These are phyloP conservation scores for Fraxinus latifolia DNA, from an alignment of 305 asterid genomes.

Conservation along the genomic window DNA sequence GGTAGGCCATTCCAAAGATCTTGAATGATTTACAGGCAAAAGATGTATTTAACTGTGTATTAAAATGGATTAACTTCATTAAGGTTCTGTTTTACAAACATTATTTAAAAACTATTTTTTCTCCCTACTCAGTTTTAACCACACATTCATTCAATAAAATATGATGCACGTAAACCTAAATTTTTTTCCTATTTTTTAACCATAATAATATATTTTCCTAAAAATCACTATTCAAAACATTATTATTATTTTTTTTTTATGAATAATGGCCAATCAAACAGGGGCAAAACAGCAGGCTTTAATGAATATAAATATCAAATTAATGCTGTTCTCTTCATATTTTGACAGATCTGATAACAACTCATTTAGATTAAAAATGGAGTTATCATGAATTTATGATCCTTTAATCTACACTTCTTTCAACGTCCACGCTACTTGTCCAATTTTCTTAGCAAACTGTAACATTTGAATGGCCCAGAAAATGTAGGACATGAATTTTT, in stretches of 20 bases:
- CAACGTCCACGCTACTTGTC: not conserved
- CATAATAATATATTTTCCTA: no score
- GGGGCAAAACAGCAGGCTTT: not conserved
- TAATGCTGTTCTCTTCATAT: not conserved
- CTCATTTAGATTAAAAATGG: not conserved
- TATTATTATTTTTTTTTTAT: no score
- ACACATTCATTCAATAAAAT: no score
- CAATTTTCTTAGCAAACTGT: not conserved
- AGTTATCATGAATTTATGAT: not conserved
- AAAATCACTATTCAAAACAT: no score
- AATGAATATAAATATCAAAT: constrained; percentile 5
- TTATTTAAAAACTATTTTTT: no score
- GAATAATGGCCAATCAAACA: no score
- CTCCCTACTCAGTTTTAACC: no score
- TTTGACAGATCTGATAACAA: not conserved
- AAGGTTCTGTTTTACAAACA: no score
- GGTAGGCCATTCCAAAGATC: not conserved
- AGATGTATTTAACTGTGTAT: not conserved
- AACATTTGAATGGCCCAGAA: not conserved
- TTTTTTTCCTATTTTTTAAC: no score
- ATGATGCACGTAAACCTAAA: no score
- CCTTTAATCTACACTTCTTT: not conserved
- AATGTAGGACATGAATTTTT: not conserved
- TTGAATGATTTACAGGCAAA: not conserved
- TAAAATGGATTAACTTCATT: not conserved